Percentiles rank a stretch among this genome's conserved stretches.
These are phyloP conservation scores for Lyophyllum decastes DNA, from an alignment of 768 basidiomycete genomes.

Conservation along the genomic window DNA sequence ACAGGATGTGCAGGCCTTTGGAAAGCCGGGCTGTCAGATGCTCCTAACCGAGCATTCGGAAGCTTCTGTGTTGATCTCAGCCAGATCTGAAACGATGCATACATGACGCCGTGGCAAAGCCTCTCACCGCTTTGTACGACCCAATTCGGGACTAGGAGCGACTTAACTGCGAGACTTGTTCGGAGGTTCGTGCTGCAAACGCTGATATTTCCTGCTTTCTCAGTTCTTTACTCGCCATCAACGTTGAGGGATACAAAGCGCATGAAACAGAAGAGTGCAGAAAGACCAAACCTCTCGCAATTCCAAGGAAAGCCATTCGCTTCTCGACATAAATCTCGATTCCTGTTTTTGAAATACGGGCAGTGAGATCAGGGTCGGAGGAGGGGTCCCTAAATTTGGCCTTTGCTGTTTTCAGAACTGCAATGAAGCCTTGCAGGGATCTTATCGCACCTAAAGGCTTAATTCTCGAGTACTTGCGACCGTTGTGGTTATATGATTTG, in stretches of 20 bases:
- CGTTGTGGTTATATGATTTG: conserved; percentile 1
- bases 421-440: conserved; percentile 1
- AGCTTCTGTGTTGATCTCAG: conserved; percentile 4
- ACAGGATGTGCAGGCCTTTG: conserved; percentile 2
- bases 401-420: conserved; percentile 1
- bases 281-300: neutral
- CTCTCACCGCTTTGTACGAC: conserved; percentile 12
- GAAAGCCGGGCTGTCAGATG: conserved; percentile 6
- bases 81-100: conserved; percentile 14
- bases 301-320: neutral
- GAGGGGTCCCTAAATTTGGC: conserved; percentile 7
- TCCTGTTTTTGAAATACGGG: neutral
- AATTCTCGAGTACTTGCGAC: neutral
- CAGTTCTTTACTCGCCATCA: conserved; percentile 11
- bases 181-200: conserved; percentile 2
- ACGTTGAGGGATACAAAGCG: conserved; percentile 1
- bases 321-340: neutral
- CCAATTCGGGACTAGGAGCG: conserved; percentile 15
- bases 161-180: conserved; percentile 13
- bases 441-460: conserved; percentile 9
- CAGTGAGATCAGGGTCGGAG: neutral
- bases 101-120: conserved; percentile 7
- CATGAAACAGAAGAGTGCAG: neutral
- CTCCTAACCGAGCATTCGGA: conserved; percentile 2
- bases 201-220: conserved; percentile 8